phyloP scores from a whole-genome alignment of 352 stramenopile species.

The Globisporangium abappressorium region DNA sequence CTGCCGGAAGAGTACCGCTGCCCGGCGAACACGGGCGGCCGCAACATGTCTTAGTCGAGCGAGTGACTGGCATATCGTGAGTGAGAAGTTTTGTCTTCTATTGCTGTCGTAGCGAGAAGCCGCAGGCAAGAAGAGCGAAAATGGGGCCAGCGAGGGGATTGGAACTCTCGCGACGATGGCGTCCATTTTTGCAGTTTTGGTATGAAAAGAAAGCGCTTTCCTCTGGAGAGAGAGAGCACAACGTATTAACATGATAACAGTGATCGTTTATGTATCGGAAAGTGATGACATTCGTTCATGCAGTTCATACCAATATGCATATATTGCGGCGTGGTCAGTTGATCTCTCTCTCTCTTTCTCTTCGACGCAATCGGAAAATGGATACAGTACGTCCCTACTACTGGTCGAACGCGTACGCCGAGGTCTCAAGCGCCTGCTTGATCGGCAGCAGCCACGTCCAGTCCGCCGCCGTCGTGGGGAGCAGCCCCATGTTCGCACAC shows the following conservation, averaged over 20 bases:
- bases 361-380: neutral
- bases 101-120: neutral
- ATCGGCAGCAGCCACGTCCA: constrained; percentile 90
- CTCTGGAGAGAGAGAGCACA: neutral
- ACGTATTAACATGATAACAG: constrained; percentile 6
- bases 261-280: constrained; percentile 1
- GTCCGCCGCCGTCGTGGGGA: constrained; percentile 90
- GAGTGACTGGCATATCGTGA: neutral
- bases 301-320: neutral
- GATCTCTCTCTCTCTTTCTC: neutral
- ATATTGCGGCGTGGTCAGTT: neutral
- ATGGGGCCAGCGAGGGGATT: constrained; percentile 4
- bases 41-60: constrained; percentile 66
- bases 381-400: neutral
- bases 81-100: neutral
- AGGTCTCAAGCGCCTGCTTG: constrained; percentile 77
- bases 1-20: constrained; percentile 83
- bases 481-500: constrained; percentile 88
- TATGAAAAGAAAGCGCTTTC: neutral
- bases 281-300: neutral
- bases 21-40: constrained; percentile 70
- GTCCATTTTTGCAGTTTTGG: neutral
- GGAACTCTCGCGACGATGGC: constrained; percentile 2
- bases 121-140: neutral
- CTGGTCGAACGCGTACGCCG: constrained; percentile 52